Evolutionary conservation across 495 filamentous ascomycete species (phyloP).

Genomic region (Neurospora africana): DNA sequence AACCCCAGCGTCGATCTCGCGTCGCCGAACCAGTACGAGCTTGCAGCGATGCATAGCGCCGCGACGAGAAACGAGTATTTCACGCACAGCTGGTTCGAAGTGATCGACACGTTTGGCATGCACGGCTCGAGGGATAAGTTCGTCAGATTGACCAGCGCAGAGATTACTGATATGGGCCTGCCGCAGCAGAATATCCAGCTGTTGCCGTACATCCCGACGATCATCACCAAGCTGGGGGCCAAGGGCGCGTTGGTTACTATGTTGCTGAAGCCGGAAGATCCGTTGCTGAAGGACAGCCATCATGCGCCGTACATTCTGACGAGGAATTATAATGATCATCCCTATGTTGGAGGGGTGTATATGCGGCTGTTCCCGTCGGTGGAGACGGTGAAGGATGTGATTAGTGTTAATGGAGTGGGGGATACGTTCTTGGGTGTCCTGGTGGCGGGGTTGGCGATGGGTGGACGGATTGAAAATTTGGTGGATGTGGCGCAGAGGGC

Average conservation of each 20-base stretch:
- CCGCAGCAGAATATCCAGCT: slow-evolving; percentile 76
- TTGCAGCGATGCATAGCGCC: slow-evolving; percentile 59
- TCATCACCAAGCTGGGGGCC: slow-evolving; percentile 74
- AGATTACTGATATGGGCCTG: slow-evolving; percentile 66
- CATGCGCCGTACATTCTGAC: slow-evolving; percentile 59
- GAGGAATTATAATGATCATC: slow-evolving; percentile 38
- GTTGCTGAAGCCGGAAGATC: slow-evolving; percentile 53
- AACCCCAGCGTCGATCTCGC: slow-evolving; percentile 53
- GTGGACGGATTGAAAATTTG: slow-evolving; percentile 36
- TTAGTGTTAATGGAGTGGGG: slow-evolving; percentile 88
- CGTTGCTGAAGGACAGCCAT: slow-evolving; percentile 48
- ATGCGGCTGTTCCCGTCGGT: slow-evolving; percentile 67
- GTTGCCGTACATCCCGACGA: slow-evolving; percentile 72
- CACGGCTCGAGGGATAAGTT: slow-evolving; percentile 48
- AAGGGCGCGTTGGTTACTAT: slow-evolving; percentile 70
- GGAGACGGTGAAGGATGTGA: slow-evolving; percentile 56
- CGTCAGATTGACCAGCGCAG: slow-evolving; percentile 44
- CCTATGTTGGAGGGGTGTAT: slow-evolving; percentile 67
- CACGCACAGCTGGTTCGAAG: slow-evolving; percentile 63
- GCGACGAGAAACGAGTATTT: slow-evolving; percentile 56
- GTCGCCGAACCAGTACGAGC: slow-evolving; percentile 75
- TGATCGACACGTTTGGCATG: slow-evolving; percentile 69
- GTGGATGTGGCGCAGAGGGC: slow-evolving; percentile 60
- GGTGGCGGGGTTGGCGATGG: slow-evolving; percentile 51
- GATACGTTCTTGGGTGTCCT: slow-evolving; percentile 85